Evolutionary conservation across 306 rosid genomes (phyloP).

Genomic region (Amphicarpaea edgeworthii): DNA sequence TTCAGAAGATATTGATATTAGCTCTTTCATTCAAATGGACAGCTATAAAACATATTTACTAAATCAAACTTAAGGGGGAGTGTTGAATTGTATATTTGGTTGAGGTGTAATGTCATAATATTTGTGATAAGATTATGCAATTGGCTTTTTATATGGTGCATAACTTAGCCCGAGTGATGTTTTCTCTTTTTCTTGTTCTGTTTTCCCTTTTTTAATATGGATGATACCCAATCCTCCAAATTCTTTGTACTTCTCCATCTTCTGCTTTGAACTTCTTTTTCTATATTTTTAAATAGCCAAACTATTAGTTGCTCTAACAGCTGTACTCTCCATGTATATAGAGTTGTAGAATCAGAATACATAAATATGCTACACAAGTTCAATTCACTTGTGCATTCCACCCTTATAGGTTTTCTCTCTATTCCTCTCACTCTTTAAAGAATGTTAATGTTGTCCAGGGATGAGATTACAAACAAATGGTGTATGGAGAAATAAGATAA

Average conservation of each 20-base stretch:
- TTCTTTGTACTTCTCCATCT: constrained; percentile 1
- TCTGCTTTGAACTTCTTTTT: constrained; percentile 12
- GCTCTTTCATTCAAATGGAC: constrained; percentile 31
- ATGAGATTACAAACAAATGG: not conserved
- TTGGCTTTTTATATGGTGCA: constrained; percentile 18
- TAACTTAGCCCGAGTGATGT: not conserved
- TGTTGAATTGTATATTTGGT: constrained; percentile 19
- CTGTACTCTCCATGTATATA: not conserved
- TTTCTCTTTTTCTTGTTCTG: not conserved
- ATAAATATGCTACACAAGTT: not conserved
- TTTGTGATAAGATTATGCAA: not conserved
- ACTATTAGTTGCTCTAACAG: not conserved
- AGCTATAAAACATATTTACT: constrained; percentile 20
- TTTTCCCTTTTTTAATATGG: not conserved
- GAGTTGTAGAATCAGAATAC: not conserved
- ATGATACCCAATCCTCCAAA: not conserved
- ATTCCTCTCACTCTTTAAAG: not conserved
- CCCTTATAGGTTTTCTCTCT: not conserved
- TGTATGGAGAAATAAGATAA: not conserved
- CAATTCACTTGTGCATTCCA: not conserved
- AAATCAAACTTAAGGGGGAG: constrained; percentile 10
- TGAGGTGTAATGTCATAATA: constrained; percentile 20
- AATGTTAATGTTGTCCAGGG: not conserved
- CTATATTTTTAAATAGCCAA: not conserved
- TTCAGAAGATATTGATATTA: constrained; percentile 1